Conservation (phyloP, 2,329 filamentous ascomycete genomes). For the Monosporascus sp. region DNA sequence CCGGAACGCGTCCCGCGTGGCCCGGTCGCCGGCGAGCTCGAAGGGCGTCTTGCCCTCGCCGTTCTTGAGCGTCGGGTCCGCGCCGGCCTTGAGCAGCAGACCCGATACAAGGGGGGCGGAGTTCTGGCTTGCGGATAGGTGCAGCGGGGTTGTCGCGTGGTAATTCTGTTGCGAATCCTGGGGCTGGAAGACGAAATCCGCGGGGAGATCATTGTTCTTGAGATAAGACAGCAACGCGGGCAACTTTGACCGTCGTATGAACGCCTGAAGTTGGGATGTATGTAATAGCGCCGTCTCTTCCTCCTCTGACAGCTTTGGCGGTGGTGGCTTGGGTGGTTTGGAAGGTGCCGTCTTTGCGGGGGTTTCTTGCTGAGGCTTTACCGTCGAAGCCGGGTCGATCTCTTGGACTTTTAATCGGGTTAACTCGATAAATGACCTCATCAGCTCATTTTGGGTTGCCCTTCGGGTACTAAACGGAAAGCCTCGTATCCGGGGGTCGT, state of each 20-base stretch:
- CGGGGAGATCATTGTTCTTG: slow-evolving; percentile 64
- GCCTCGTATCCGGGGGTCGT: slow-evolving; percentile 74
- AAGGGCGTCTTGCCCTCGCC: slow-evolving; percentile 79
- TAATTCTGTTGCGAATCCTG: slow-evolving; percentile 61
- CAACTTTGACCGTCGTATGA: slow-evolving; percentile 85
- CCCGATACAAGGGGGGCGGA: slow-evolving; percentile 71
- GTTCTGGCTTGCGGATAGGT: slow-evolving; percentile 80
- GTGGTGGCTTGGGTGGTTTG: slow-evolving; percentile 46
- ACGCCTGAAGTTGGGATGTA: slow-evolving; percentile 80
- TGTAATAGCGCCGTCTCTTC: slow-evolving; percentile 80
- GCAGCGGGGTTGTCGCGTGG: slow-evolving; percentile 78
- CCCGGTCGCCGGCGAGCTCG: slow-evolving; percentile 78
- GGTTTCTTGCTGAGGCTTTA: slow-evolving; percentile 38
- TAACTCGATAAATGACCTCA: slow-evolving; percentile 90
- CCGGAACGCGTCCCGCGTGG: slow-evolving; percentile 86
- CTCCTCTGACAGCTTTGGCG: slow-evolving; percentile 70
- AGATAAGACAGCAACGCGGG: slow-evolving; percentile 84
- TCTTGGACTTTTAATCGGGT: slow-evolving; percentile 83
- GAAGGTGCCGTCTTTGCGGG: slow-evolving; percentile 31
- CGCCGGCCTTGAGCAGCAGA: slow-evolving; percentile 67
- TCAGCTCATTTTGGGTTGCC: slow-evolving; percentile 89
- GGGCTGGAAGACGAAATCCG: slow-evolving; percentile 74
- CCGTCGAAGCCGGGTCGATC: slow-evolving; percentile 61
- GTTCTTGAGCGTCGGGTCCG: slow-evolving; percentile 68
- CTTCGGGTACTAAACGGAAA: slow-evolving; percentile 92